A percentile compares a stretch with the other conserved stretches of the same genome.
These are phyloP conservation scores for Vitis hybrid DNA, from an alignment of 177 flowering plant genomes.

Conservation along the genomic window DNA sequence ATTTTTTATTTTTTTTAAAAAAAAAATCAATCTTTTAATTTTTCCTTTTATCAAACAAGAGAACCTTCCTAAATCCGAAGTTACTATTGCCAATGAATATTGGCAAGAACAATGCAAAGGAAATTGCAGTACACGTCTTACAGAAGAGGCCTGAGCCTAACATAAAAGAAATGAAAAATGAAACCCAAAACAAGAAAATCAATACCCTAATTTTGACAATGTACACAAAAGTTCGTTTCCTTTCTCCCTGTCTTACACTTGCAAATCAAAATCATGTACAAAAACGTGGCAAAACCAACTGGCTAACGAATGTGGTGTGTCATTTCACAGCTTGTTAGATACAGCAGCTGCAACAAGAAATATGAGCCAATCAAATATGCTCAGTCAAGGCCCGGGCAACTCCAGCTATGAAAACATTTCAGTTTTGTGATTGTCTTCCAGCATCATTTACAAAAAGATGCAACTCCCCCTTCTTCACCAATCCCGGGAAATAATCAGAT, in stretches of 20 bases:
- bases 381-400: slow-evolving; percentile 15
- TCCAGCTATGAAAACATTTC: slow-evolving; percentile 3
- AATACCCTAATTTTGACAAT: slow-evolving; percentile 12
- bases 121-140: too few relatives aligned
- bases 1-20: too few relatives aligned
- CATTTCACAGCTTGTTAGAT: slow-evolving; percentile 36
- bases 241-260: slow-evolving; percentile 9
- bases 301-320: slow-evolving; percentile 16
- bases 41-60: too few relatives aligned
- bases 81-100: too few relatives aligned
- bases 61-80: too few relatives aligned
- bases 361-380: slow-evolving; percentile 10
- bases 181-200: background rate
- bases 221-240: slow-evolving; percentile 14
- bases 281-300: slow-evolving; percentile 14
- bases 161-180: background rate
- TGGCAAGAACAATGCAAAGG: too few relatives aligned
- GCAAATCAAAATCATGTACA: slow-evolving; percentile 17
- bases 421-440: background rate
- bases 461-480: slow-evolving; percentile 4
- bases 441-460: slow-evolving; percentile 26
- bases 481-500: slow-evolving; percentile 24
- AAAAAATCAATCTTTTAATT: too few relatives aligned
- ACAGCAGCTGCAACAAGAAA: slow-evolving; percentile 30
- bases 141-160: background rate